phyloP scores from a whole-genome alignment of 305 asterid species.

The Solanum chacoense region DNA sequence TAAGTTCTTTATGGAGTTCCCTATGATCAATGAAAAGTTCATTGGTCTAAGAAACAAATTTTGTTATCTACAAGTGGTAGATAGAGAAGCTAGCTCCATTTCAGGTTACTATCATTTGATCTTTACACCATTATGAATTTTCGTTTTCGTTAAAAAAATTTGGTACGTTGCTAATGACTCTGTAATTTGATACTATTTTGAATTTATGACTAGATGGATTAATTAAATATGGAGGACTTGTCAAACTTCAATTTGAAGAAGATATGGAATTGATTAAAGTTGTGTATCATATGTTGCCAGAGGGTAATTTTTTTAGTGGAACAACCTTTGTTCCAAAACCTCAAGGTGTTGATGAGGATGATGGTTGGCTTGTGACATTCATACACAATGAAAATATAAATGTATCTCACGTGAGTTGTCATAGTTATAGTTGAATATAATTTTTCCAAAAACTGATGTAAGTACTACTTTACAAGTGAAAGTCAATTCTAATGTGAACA shows the following conservation, averaged over 20 bases:
- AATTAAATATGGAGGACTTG: slow-evolving; percentile 58
- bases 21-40: slow-evolving; percentile 37
- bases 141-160: not conserved
- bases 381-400: slow-evolving; percentile 39
- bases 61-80: slow-evolving; percentile 40
- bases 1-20: slow-evolving; percentile 50
- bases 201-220: slow-evolving; percentile 25
- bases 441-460: not conserved
- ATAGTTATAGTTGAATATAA: not conserved
- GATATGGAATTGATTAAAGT: slow-evolving; percentile 20
- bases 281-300: slow-evolving; percentile 42
- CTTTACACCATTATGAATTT: not conserved
- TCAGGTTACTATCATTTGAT: slow-evolving; percentile 33
- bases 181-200: not conserved
- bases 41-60: slow-evolving; percentile 27
- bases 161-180: not conserved
- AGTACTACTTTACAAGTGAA: not conserved
- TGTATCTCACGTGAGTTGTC: slow-evolving; percentile 38
- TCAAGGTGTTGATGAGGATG: slow-evolving; percentile 46
- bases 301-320: slow-evolving; percentile 53
- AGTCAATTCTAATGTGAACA: not conserved
- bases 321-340: slow-evolving; percentile 41
- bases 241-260: slow-evolving; percentile 37
- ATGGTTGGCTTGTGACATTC: slow-evolving; percentile 54
- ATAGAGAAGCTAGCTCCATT: slow-evolving; percentile 29